phyloP scores from a whole-genome alignment of 1,284 basidiomycete genomes.

The Microbotryum silenes-acaulis region DNA sequence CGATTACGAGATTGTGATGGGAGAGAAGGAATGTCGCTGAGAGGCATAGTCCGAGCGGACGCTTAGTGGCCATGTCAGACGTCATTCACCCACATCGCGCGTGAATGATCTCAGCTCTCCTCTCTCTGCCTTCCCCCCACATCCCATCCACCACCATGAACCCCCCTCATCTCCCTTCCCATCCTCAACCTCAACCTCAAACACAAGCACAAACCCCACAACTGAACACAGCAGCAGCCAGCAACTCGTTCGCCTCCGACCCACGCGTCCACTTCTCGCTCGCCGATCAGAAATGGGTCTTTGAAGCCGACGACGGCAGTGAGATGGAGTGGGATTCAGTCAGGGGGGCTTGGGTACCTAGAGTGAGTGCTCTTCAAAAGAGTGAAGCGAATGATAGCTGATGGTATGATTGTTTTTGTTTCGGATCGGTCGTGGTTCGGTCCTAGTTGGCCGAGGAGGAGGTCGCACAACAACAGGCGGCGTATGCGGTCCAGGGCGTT shows the following conservation, averaged over 20 bases:
- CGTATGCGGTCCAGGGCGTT: conserved; percentile 26
- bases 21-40: no score
- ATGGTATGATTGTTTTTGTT: neutral
- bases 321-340: conserved; percentile 79
- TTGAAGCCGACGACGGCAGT: conserved; percentile 69
- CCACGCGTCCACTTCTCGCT: conserved; percentile 49
- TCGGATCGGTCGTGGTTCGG: conserved; percentile 14
- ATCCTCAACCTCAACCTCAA: neutral
- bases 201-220: neutral
- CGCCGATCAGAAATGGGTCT: conserved; percentile 69
- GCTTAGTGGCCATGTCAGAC: no score
- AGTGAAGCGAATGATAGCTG: neutral
- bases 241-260: conserved; percentile 9
- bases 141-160: no score
- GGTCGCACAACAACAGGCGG: conserved; percentile 17
- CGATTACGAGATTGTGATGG: no score
- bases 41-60: no score
- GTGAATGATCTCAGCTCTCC: no score
- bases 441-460: conserved; percentile 16
- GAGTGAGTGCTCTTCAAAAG: conserved; percentile 62
- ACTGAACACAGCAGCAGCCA: no score
- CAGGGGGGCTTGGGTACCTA: conserved; percentile 68
- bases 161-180: no score
- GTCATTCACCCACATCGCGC: no score
- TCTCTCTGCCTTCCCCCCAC: no score